Evolutionary conservation across 768 basidiomycete genomes (phyloP), one percentile per base, ranked within the genome.

Genomic region (Mycena galopus): DNA sequence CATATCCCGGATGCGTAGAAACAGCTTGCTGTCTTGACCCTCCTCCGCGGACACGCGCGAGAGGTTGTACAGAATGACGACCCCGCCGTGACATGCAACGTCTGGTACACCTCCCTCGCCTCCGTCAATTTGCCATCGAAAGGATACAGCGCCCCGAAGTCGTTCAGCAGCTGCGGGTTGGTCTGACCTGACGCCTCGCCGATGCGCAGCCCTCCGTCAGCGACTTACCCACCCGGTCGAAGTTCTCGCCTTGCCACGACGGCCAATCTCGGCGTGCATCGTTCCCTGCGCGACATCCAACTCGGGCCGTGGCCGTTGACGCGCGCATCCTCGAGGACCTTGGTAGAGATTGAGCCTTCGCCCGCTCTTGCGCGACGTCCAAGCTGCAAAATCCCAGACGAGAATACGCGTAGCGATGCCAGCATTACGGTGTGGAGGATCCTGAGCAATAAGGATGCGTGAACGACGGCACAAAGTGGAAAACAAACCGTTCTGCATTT

Each of bases 1-100:
- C 89, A 79, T 97, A 98, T 82, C 99, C 98, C 1, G 97, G 96
- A 85, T 99, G 97, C 64, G 87, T n/a, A 90, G 84, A 39, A 98
- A 82, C 11, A 99, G 86, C 81, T 96, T 96, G 1, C 95, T 96
- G 75, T 93, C 94, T 73, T 88, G 92, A 1, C 93, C 93, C 64
- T 89, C 86, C 57, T 96, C 95, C 81, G 99, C 98, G 77, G 96
- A 97, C 17, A 94, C 92, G 68, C 96, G 86, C 0, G 94, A 97
- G 29, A 98, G 90, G 79, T 99, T 99, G 82, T 95, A 99, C 55
- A 96, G 83, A 29, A 96, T 89, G n/a, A n/a, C 0, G 94, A 92
- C 0, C 79, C 77, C 4, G 88, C 81, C 3, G 90, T 89, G 72
- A 84, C 88, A 0, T 88, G 91, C 33, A 97, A 16, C 39, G 39